Base-by-base conservation (phyloP, 331 rosid genomes). In the Saraca asoca region DNA sequence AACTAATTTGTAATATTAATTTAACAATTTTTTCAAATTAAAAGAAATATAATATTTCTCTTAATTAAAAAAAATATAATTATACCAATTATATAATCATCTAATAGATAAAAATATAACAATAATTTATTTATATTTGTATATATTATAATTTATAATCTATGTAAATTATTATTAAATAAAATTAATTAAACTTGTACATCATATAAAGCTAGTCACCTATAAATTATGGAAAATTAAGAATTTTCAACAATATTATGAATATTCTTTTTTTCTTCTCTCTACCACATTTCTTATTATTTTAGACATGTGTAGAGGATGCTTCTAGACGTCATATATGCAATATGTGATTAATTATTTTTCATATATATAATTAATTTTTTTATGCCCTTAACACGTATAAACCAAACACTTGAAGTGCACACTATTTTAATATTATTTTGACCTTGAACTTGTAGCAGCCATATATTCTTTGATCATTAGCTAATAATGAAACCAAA, bases 401-500 rank as follows among this genome's bases (percentile, higher is more conserved):
- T 19, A 52, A n/a, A 12, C 2, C 12, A 1, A 13, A 5, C 42
- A 56, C 69, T 45, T 15, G 48, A 41, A 3, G 12, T 45, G 29
- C 35, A 48, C 37, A 54, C 5, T 59, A 62, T 54, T 19, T 34
- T 42, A 60, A 68, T 37, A 54, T 19, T 20, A 17, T 19, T 11
- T 62, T 60, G 70, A 53, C 71, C 29, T 39, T 0, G 49, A 42
- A 67, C 31, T 7, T 48, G 8, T 15, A 42, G n/a, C 7, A 16
- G 38, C 35, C 65, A 57, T 44, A 46, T 59, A 59, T 67, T 70
- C 35, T 3, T 43, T 46, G 56, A 64, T 73, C 49, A 44, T 43
- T 2, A 54, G 38, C 69, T 54, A 73, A 65, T 39, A 51, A 69
- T 38, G 64, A 77, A 24, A 14, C 69, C 79, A 72, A 62, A 67